Percentiles rank a stretch among this genome's conserved stretches.
Evolutionary conservation across 116 monocot genomes (phyloP).

Genomic region (Phalaenopsis hybrid): DNA sequence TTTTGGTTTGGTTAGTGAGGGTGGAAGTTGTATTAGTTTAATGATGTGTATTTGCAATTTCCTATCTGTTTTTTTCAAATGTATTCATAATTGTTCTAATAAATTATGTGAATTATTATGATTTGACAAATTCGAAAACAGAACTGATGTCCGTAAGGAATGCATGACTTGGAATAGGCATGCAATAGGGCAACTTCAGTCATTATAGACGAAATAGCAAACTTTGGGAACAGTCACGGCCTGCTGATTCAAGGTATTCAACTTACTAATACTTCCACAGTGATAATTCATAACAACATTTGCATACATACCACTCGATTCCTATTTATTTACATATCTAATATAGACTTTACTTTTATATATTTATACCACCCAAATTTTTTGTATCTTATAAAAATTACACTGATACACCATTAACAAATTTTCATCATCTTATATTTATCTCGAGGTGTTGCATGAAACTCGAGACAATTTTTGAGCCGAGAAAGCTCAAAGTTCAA

Average conservation of each 20-base stretch:
- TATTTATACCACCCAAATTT: too few species aligned
- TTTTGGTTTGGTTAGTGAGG: background rate
- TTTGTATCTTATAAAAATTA: too few species aligned
- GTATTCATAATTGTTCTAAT: background rate
- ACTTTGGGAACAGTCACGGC: conserved; percentile 28
- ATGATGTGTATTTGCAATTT: background rate
- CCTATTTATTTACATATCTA: too few species aligned
- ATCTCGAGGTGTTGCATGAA: too few species aligned
- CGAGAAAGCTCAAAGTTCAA: too few species aligned
- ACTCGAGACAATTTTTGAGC: too few species aligned
- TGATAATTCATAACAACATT: background rate
- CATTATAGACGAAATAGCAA: conserved; percentile 43
- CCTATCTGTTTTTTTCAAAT: background rate
- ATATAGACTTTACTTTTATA: too few species aligned
- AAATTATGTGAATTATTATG: background rate
- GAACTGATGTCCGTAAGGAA: background rate
- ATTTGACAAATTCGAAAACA: background rate
- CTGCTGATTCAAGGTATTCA: conserved; percentile 66
- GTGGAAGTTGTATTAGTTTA: background rate
- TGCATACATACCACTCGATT: too few species aligned
- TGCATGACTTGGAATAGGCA: conserved; percentile 30
- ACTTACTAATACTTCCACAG: background rate
- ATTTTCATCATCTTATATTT: too few species aligned
- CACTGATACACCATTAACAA: too few species aligned
- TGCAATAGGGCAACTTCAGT: conserved; percentile 72